Conservation (phyloP, 495 filamentous ascomycete genomes). For the Tuber melanosporum region DNA sequence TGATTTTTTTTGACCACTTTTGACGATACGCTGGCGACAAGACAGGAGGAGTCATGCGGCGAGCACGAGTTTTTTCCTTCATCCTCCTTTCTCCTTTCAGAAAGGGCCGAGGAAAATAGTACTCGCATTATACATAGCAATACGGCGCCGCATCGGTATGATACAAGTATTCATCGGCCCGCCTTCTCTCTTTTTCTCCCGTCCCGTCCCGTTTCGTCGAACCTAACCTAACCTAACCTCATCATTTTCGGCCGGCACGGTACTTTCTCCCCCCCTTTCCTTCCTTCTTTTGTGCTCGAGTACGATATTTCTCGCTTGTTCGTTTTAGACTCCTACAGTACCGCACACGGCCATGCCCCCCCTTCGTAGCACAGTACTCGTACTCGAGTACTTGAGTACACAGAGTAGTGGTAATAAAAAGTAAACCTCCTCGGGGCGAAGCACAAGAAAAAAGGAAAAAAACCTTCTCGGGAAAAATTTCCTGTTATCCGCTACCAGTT, state of each 20-base stretch:
- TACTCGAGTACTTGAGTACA: background rate
- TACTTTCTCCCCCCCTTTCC: background rate
- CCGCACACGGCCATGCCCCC: background rate
- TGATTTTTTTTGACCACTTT: too few relatives aligned
- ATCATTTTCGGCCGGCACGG: background rate
- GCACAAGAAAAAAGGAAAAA: background rate
- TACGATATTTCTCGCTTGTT: background rate
- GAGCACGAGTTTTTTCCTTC: too few relatives aligned
- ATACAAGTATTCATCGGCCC: background rate
- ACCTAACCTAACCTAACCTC: background rate
- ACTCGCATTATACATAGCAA: too few relatives aligned
- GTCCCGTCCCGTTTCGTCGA: background rate
- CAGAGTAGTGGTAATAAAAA: background rate
- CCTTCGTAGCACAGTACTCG: background rate
- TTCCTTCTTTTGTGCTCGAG: background rate
- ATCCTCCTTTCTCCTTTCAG: too few relatives aligned
- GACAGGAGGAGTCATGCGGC: too few relatives aligned
- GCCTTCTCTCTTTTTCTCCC: background rate
- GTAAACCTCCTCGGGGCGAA: background rate
- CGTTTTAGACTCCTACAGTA: background rate
- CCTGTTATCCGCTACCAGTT: slow-evolving; percentile 7
- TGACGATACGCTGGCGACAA: too few relatives aligned
- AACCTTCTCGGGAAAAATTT: slow-evolving; percentile 6
- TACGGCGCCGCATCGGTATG: background rate
- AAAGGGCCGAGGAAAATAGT: too few relatives aligned